phyloP scores from a whole-genome alignment of 495 filamentous ascomycete species.

The Hyaloscypha hepaticicola region DNA sequence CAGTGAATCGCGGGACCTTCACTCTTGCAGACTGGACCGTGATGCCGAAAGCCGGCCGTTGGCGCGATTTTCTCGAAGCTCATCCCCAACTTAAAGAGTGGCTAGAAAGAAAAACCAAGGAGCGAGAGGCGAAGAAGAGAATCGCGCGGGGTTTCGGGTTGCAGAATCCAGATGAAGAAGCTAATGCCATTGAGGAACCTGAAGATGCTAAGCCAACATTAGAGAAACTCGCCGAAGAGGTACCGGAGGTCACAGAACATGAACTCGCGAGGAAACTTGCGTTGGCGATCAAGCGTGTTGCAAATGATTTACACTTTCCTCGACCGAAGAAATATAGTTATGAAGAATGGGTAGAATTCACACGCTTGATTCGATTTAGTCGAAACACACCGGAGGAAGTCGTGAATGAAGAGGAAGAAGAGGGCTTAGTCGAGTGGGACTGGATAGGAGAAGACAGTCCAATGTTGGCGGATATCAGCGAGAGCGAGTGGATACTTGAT shows the following conservation, averaged over 20 bases:
- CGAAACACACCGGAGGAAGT: constrained; percentile 27
- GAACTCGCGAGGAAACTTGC: constrained; percentile 61
- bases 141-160: constrained; percentile 32
- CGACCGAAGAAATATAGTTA: constrained; percentile 64
- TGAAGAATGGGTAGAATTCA: constrained; percentile 69
- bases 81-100: constrained; percentile 30
- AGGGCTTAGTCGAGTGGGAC: constrained; percentile 55
- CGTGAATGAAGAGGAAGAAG: constrained; percentile 46
- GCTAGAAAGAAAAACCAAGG: constrained; percentile 28
- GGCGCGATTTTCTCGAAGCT: constrained; percentile 38
- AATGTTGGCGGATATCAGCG: constrained; percentile 57
- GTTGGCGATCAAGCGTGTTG: constrained; percentile 57
- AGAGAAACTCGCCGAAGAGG: constrained; percentile 53
- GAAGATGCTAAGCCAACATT: constrained; percentile 20
- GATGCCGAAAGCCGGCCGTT: constrained; percentile 49
- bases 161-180: constrained; percentile 40
- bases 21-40: constrained; percentile 67
- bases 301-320: constrained; percentile 51
- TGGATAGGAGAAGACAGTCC: constrained; percentile 70
- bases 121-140: constrained; percentile 31
- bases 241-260: constrained; percentile 38
- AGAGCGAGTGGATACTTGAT: constrained; percentile 62
- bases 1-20: constrained; percentile 60
- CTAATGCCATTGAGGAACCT: background rate
- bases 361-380: constrained; percentile 43